Base-by-base conservation (phyloP, 2,329 filamentous ascomycete species). In the Penicillium oxalicum region DNA sequence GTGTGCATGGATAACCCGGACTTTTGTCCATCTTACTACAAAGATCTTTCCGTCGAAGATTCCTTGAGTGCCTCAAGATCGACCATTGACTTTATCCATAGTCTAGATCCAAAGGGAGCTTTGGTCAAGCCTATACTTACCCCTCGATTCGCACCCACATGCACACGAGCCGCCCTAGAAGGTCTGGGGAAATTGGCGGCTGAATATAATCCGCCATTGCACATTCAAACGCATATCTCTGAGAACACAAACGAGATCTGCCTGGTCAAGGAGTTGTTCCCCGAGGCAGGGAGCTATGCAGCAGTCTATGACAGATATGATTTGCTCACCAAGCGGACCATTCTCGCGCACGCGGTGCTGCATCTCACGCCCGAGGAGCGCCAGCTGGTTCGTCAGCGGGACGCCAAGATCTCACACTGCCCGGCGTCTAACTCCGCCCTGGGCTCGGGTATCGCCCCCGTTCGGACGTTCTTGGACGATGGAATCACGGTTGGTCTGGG, bases 1-100 rank as follows among this genome's bases (percentile, higher is more conserved):
- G 88, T 94, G n/a, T 96, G 91, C 74, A 97, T 98, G 93, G 89
- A 97, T 67, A 78, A 79, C 28, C 67, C 68, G 0, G 66, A 71
- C 0, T 70, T 86, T 4, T 84, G 82, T 34, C 91, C 91, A 0
- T 77, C 79, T 1, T 87, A 85, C 72, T 97, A 97, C 72, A 78
- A 83, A 24, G 93, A 98, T 65, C 79, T 79, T 49, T 82, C 79
- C 12, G 70, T 82, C 0, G 78, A 79, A 2, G 72, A 76, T 25
- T 77, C 82, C 0, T 47, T 88, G 0, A 57, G 66, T 2, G 77
- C 77, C 34, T 86, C 86, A 0, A 67, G 71, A 27, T 74, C 74
- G 9, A 81, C 76, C 18, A 83, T 94, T 43, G 71, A 72, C 2
- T 82, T 94, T 66, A 83, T 91, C 52, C 66, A 70, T 27, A 56